A percentile compares a stretch with the other conserved stretches of the same genome.
phyloP scores from a whole-genome alignment of 441 rosid genomes.

The Populus hybrid region DNA sequence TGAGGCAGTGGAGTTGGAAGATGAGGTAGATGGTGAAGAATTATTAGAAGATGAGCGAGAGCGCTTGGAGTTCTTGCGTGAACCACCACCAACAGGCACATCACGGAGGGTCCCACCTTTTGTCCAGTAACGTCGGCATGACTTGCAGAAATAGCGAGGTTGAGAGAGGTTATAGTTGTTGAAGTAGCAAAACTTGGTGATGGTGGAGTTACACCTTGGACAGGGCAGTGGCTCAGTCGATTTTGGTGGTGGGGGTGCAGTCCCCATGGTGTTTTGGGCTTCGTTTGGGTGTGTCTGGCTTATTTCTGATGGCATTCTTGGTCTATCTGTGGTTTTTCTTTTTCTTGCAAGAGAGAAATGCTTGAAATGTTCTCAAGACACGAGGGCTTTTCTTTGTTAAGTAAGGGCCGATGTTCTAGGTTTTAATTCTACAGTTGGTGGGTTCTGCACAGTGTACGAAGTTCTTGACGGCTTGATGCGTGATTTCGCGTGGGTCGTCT shows the following conservation, averaged over 20 bases:
- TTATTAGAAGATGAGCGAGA: constrained; percentile 25
- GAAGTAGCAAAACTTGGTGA: constrained; percentile 20
- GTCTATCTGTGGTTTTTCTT: not conserved
- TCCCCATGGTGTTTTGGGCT: constrained; percentile 12
- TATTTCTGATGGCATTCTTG: constrained; percentile 33
- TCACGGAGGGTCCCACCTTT: constrained; percentile 61
- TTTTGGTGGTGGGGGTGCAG: constrained; percentile 27
- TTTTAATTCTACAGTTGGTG: constrained; percentile 2
- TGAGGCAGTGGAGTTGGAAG: constrained; percentile 7
- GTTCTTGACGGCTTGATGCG: constrained; percentile 6
- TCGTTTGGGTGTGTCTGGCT: constrained; percentile 14
- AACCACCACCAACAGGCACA: constrained; percentile 62
- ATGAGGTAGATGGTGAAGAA: constrained; percentile 10
- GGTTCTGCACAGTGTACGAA: not conserved
- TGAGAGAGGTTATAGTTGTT: constrained; percentile 53
- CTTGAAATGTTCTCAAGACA: not conserved
- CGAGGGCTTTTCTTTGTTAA: no score
- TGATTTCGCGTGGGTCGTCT: not conserved
- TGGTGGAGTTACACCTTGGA: constrained; percentile 50
- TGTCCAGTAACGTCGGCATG: constrained; percentile 75
- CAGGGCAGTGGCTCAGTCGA: constrained; percentile 38
- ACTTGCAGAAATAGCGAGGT: constrained; percentile 67
- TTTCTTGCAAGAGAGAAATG: not conserved
- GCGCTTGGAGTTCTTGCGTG: constrained; percentile 53
- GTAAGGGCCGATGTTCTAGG: not conserved